Conservation (phyloP, 148 eudicot species). For the Polygonum aviculare region DNA sequence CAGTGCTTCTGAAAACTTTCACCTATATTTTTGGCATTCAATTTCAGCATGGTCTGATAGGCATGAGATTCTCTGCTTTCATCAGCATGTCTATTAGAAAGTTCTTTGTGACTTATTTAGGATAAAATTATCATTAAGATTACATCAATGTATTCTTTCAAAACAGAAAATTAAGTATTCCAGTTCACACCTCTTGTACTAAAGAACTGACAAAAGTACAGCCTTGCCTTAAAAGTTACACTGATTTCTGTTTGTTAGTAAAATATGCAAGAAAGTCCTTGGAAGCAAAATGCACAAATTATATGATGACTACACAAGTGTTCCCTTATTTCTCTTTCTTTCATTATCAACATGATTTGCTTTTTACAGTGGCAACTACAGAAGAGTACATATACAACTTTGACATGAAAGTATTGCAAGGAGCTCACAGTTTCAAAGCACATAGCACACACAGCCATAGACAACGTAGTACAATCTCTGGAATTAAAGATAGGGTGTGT, state of each 20-base stretch:
- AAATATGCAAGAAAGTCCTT: not conserved
- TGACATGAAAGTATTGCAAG: not conserved
- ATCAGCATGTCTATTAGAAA: not conserved
- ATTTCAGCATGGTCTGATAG: not conserved
- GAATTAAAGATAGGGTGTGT: not conserved
- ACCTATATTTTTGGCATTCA: not conserved
- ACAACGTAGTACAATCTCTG: not conserved
- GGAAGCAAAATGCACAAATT: not conserved
- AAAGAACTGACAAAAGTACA: not conserved
- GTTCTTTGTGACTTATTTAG: not conserved
- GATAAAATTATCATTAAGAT: not conserved
- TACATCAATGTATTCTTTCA: not conserved
- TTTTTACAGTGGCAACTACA: not conserved
- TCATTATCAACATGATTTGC: not conserved
- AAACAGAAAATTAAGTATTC: not conserved
- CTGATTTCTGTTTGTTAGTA: not conserved
- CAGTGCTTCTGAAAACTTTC: not conserved
- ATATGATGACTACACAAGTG: not conserved
- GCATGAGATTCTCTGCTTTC: not conserved
- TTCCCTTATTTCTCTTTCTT: not conserved
- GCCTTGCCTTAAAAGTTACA: not conserved
- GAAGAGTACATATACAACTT: not conserved
- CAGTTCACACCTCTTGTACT: not conserved
- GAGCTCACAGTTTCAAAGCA: not conserved
- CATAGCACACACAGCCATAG: slow-evolving; percentile 1